These are phyloP conservation scores for Bipolaris gigantea DNA, from an alignment of 2,329 filamentous ascomycete species.

Conservation along the genomic window DNA sequence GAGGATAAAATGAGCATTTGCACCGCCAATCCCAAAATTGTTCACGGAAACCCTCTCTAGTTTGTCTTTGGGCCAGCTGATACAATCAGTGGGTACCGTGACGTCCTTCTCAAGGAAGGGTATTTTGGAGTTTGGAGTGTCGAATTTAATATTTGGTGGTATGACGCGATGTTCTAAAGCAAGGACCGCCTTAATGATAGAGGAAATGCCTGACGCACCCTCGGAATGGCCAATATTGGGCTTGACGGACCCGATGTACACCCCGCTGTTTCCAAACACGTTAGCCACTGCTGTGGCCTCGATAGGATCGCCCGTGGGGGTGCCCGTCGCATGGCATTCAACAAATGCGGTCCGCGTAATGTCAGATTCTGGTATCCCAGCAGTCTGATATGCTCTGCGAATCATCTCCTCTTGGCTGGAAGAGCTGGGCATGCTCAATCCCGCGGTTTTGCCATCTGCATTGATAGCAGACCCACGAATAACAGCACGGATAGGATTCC, in stretches of 20 bases:
- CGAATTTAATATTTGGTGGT: slow-evolving; percentile 30
- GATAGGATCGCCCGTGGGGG: neutral
- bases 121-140: slow-evolving; percentile 19
- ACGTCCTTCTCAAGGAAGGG: neutral
- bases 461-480: slow-evolving; percentile 29
- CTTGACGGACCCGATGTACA: neutral
- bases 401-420: neutral
- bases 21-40: slow-evolving; percentile 15
- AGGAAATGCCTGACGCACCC: slow-evolving; percentile 28
- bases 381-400: neutral
- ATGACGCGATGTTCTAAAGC: slow-evolving; percentile 42
- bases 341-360: neutral
- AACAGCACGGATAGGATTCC: slow-evolving; percentile 37
- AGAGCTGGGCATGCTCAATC: neutral
- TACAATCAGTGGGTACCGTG: neutral
- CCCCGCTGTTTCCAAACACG: neutral
- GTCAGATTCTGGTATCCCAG: neutral
- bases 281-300: neutral
- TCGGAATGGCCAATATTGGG: slow-evolving; percentile 42
- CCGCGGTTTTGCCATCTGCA: slow-evolving; percentile 20
- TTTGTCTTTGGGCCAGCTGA: slow-evolving; percentile 6
- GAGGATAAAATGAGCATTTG: slow-evolving; percentile 14
- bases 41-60: slow-evolving; percentile 12
- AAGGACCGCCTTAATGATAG: slow-evolving; percentile 44
- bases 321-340: neutral